Conservation (phyloP, 495 filamentous ascomycete species). For the Gamarada debralockiae region DNA sequence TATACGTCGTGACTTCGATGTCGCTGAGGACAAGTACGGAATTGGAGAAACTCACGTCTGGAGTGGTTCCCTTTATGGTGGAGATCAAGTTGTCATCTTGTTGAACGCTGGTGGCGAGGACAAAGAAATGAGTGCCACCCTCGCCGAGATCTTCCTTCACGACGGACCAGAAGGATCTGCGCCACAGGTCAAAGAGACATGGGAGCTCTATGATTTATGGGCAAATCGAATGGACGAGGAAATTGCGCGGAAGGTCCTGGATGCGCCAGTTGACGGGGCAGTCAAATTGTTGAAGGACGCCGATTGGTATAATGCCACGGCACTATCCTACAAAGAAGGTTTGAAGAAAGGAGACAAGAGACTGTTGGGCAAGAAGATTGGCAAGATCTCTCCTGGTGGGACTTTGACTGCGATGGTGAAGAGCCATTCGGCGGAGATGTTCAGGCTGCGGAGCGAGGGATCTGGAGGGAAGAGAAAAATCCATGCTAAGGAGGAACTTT, state of each 20-base stretch:
- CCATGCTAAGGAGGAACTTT: not conserved
- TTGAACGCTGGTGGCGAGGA: slow-evolving; percentile 37
- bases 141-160: slow-evolving; percentile 48
- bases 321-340: slow-evolving; percentile 33
- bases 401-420: slow-evolving; percentile 33
- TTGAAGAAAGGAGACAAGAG: slow-evolving; percentile 28
- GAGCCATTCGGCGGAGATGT: slow-evolving; percentile 40
- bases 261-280: slow-evolving; percentile 18
- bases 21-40: slow-evolving; percentile 27
- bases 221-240: slow-evolving; percentile 43
- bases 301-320: slow-evolving; percentile 32
- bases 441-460: slow-evolving; percentile 32
- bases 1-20: slow-evolving; percentile 8
- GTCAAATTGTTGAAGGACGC: slow-evolving; percentile 11
- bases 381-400: slow-evolving; percentile 30
- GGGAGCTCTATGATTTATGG: slow-evolving; percentile 55
- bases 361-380: slow-evolving; percentile 37
- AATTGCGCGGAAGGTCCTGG: slow-evolving; percentile 36
- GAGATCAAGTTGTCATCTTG: slow-evolving; percentile 40
- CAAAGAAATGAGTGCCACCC: slow-evolving; percentile 40
- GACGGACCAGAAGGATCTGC: slow-evolving; percentile 34
- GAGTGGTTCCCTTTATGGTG: slow-evolving; percentile 33
- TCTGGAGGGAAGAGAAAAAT: not conserved
- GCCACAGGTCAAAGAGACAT: slow-evolving; percentile 29
- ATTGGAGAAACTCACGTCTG: slow-evolving; percentile 45